A percentile compares a stretch with the other conserved stretches of the same genome.
These are phyloP conservation scores for Mikania micrantha DNA, from an alignment of 129 eudicot species.

Conservation along the genomic window DNA sequence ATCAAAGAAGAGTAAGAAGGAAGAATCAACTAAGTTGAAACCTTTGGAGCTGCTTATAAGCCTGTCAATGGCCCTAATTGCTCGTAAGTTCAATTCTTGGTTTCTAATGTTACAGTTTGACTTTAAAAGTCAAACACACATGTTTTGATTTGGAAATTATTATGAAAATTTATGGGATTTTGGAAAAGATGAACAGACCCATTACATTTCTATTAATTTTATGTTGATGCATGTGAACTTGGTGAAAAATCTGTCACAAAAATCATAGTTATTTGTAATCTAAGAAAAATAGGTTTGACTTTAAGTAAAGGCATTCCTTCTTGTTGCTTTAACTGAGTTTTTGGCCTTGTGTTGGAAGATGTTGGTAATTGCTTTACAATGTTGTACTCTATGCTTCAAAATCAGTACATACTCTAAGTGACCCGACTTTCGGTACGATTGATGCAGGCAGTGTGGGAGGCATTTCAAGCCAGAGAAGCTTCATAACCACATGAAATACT, in stretches of 20 bases:
- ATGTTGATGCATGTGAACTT: neutral
- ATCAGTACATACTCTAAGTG: neutral
- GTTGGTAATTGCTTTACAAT: neutral
- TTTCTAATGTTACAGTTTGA: conserved; percentile 8
- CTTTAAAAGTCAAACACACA: conserved; percentile 9
- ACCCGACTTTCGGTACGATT: neutral
- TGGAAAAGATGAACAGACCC: neutral
- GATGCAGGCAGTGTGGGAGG: conserved; percentile 77
- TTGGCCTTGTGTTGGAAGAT: neutral
- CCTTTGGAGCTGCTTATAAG: conserved; percentile 39
- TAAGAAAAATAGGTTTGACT: conserved; percentile 1
- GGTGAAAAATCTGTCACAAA: neutral
- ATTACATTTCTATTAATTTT: neutral
- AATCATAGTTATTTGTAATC: neutral
- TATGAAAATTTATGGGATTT: neutral
- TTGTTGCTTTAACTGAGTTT: neutral
- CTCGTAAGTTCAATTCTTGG: conserved; percentile 48
- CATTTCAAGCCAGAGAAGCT: conserved; percentile 65
- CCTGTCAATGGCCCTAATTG: conserved; percentile 64
- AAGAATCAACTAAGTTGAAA: conserved; percentile 18
- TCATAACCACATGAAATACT: conserved; percentile 61
- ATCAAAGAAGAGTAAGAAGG: conserved; percentile 31
- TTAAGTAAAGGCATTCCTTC: conserved; percentile 2
- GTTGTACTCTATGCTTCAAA: neutral
- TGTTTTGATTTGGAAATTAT: neutral